Conservation (phyloP, 2,329 filamentous ascomycete species). For the Fusarium penzigii region DNA sequence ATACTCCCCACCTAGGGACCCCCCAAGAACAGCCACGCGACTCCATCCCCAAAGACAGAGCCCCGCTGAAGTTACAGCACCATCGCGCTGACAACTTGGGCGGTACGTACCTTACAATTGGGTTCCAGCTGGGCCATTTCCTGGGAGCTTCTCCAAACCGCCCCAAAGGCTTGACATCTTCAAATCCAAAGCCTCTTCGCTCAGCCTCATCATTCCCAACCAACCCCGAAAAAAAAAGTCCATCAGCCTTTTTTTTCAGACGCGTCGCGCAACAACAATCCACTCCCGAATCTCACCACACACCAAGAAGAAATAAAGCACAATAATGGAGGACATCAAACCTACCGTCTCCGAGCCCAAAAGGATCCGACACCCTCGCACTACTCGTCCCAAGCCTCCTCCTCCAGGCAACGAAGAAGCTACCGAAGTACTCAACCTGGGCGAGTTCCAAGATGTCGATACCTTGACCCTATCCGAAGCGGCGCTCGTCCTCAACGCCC, state of each 20-base stretch:
- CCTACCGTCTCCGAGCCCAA: constrained; percentile 10
- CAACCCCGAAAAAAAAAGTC: background rate
- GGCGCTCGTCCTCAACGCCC: constrained; percentile 85
- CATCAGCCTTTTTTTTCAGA: constrained; percentile 1
- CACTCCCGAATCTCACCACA: constrained; percentile 1
- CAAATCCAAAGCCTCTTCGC: too few species aligned
- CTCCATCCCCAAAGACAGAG: constrained; percentile 13
- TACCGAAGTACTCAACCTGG: constrained; percentile 76
- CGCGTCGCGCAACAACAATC: background rate
- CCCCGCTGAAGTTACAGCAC: constrained; percentile 20
- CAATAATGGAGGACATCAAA: constrained; percentile 18
- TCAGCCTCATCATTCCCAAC: background rate
- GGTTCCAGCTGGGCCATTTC: too few species aligned
- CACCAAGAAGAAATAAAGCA: background rate
- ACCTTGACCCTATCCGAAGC: constrained; percentile 92
- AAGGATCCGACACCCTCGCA: constrained; percentile 34
- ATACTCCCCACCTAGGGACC: background rate
- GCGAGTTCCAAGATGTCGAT: constrained; percentile 90
- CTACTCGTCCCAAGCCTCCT: constrained; percentile 67
- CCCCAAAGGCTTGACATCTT: too few species aligned
- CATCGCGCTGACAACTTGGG: too few species aligned
- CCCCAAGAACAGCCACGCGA: constrained; percentile 22
- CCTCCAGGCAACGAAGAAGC: constrained; percentile 86
- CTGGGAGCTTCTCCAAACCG: too few species aligned
- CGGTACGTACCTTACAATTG: too few species aligned